Base-by-base conservation (phyloP, 805 yeast species). In the Starmerella ratchasimensis region DNA sequence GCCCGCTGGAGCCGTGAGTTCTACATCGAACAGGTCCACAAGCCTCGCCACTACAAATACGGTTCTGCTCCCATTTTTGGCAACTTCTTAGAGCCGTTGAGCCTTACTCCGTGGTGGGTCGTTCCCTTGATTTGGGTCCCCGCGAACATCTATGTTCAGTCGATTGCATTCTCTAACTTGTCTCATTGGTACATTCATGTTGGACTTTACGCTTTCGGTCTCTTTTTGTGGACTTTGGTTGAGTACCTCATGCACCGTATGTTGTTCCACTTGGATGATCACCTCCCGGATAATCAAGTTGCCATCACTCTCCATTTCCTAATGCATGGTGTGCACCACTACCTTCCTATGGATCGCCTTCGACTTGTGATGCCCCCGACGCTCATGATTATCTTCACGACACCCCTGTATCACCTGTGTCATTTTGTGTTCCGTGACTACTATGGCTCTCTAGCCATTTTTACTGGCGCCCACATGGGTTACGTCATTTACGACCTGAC, bases 351-450 rank as follows among this genome's bases (percentile, higher is more conserved):
- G 98, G 99, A 90, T 63, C 72, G 72, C 43, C 66, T 73, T 57
- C 74, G 99, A 57, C 71, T 90, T 52, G 99, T 90, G 26, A 79
- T 90, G 80, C 99, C 99, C 3, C 99, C 99, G 34, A 68, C 96
- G 0, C 63, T 90, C 54, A 77, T 88, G 46, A 45, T 77, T 13
- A 60, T 70, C 2, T 62, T 90, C 45, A 75, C 83, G 34, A 71
- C 67, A 28, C 99, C 99, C 32, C 71, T 90, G 60, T 81, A 80
- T 62, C 72, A 63, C 48, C 58, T 81, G 37, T 90, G 90, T 14
- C 90, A 84, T 54, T 56, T 64, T 4, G 45, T 84, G 6, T 68
- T 90, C 50, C 49, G 55, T 28, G 93, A 96, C 38, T 80, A 67
- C 58, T 71, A 82, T 60, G 64, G 69, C 67, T 96, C 95, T 4